Evolutionary conservation across 208 protist genomes (phyloP), one percentile per base, ranked within the genome.

Genomic region (Angomonas desouzai): DNA sequence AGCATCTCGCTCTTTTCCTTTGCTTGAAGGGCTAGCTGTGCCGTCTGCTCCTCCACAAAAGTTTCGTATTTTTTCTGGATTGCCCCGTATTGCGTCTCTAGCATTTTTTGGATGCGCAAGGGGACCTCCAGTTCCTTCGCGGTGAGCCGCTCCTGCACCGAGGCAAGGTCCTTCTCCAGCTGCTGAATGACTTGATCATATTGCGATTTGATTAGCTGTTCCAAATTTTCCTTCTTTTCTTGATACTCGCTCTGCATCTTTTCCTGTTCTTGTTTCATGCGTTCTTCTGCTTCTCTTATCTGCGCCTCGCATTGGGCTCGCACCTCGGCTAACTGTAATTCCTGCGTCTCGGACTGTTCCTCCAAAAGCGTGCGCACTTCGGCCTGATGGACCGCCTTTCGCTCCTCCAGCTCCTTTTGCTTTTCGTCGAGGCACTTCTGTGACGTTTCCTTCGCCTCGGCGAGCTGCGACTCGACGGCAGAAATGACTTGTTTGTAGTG

Each of bases 301-400:
- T 23, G 45, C 6, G 18, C 20, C 18, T 51, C 45, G 20, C 45
- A 51, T 16, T 51, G 45, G 45, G 45, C 45, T 3, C 45, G 45
- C 20, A 51, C 6, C 20, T 51, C 45, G 10, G 45, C 45, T 4
- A 51, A 16, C 9, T 51, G 45, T 23, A 51, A 16, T 16, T 51
- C 45, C n/a, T 51, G 45, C 9, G 45, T 51, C 45, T 51, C 45
- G 18, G 45, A 22, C 45, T 51, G 45, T 16, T 51, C 45, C 45
- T 51, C 45, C 3, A 51, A 16, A 4, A 27, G 45, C 45, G 45
- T 51, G 3, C 20, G 10, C 18, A 27, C 6, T 4, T 51, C 45
- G 20, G 45, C 10, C 20, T 51, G 18, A 23, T 23, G 45, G 45
- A 9, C 6, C 9, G 10, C 45, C 6, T 9, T 13, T 23, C 10